Base-by-base conservation (phyloP, 2,329 filamentous ascomycete genomes). In the Penicillium sp. region DNA sequence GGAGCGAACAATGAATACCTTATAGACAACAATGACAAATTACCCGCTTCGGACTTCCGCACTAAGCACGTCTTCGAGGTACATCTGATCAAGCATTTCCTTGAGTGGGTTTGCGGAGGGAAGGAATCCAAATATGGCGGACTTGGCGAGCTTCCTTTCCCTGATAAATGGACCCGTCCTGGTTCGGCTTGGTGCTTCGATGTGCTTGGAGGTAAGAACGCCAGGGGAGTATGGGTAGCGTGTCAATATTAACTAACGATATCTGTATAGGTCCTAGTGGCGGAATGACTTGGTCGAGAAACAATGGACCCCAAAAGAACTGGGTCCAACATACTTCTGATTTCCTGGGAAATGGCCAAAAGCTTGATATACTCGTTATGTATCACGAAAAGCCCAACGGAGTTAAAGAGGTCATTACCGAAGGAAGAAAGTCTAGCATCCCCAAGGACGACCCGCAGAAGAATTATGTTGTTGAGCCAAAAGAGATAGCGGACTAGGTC, bases 21-120 rank as follows among this genome's bases (percentile, higher is more conserved):
- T 21, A 24, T 41, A n/a, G 37, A 41, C 26, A 21, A 36, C 41
- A 39, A 41, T 13, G 5, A 36, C 18, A 36, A 32, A 7, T 43
- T 52, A 17, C 33, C 49, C 18, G 37, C 43, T 5, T 46, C 12
- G 15, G 17, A n/a, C 21, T 52, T 52, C 49, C 36, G 36, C 23
- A 41, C 49, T 21, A 43, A 52, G 26, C 26, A 27, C 26, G 43
- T 52, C 36, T 52, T 52, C 44, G 49, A 52, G 36, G 49, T 52
- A 29, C 49, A 52, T 23, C 36, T 52, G n/a, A 29, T 52, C 36
- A 43, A 15, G 17, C 36, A 52, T 33, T 52, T 52, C 27, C 49
- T 52, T 13, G 49, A 52, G 44, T 52, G 49, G 49, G 43, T 52
- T 24, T 52, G 49, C 32, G 27, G 24, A 34, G 49, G 44, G 30